phyloP scores from a whole-genome alignment of 331 rosid species.

The Acacia concinna region DNA sequence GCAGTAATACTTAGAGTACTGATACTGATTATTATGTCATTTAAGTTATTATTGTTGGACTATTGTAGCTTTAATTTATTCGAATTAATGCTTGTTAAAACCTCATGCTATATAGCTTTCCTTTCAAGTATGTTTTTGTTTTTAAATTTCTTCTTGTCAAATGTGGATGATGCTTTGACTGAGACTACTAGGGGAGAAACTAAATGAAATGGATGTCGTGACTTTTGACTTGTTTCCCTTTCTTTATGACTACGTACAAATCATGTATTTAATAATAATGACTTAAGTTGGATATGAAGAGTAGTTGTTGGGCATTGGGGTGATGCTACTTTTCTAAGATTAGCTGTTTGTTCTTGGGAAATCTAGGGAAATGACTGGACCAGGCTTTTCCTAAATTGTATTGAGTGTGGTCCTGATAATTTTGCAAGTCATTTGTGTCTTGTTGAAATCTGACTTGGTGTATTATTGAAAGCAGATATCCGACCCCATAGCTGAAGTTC shows the following conservation, averaged over 20 bases:
- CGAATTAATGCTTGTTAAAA: constrained; percentile 22
- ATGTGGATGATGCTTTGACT: not conserved
- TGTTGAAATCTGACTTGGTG: not conserved
- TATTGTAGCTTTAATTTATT: constrained; percentile 29
- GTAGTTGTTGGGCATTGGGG: not conserved
- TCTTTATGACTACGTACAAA: not conserved
- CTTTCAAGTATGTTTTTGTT: not conserved
- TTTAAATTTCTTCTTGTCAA: not conserved
- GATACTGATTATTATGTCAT: constrained; percentile 45
- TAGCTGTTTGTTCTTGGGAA: not conserved
- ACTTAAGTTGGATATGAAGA: not conserved
- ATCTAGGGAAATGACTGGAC: not conserved
- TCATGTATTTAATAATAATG: not conserved
- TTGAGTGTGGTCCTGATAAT: not conserved
- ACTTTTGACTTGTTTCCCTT: not conserved
- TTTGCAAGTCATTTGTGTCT: not conserved
- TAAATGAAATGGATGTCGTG: not conserved
- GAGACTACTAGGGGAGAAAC: not conserved
- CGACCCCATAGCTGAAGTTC: not conserved
- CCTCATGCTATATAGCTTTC: not conserved
- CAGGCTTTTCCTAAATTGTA: not conserved
- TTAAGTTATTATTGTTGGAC: constrained; percentile 40
- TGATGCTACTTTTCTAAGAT: not conserved
- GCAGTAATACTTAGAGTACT: constrained; percentile 41
- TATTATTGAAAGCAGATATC: not conserved